Conservation (phyloP, 2,329 filamentous ascomycete species). For the Trichoderma atrobrunneum region DNA sequence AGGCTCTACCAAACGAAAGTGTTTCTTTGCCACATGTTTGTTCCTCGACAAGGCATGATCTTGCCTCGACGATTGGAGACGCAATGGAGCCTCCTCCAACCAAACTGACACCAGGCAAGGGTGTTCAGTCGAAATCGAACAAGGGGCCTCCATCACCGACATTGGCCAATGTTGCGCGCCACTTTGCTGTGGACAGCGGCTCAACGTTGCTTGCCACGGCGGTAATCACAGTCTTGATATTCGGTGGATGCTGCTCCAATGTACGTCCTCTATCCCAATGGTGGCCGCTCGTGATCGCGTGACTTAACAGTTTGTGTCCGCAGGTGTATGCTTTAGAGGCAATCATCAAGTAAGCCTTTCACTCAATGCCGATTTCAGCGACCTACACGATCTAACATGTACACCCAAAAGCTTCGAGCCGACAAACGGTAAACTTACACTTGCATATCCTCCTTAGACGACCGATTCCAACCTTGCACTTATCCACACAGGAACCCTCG, state of each 20-base stretch:
- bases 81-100: conserved; percentile 8
- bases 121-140: not conserved
- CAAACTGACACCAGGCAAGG: conserved; percentile 4
- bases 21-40: not conserved
- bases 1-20: not conserved
- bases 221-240: conserved; percentile 79
- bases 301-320: not conserved
- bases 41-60: not conserved
- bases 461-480: conserved; percentile 3
- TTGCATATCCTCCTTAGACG: not conserved
- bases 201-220: conserved; percentile 51
- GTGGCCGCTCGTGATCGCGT: not conserved
- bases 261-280: conserved; percentile 47
- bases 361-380: not conserved
- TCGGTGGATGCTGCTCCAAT: conserved; percentile 93
- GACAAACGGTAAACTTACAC: conserved; percentile 61
- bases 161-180: not conserved
- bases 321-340: conserved; percentile 95
- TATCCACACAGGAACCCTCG: conserved; percentile 62
- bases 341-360: conserved; percentile 75
- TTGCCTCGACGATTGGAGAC: not conserved
- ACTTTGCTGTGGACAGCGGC: conserved; percentile 2
- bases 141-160: not conserved
- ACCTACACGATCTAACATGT: not conserved
- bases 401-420: conserved; percentile 65